Conservation (phyloP, 2,329 filamentous ascomycete species). For the Diaporthe aspalathi region DNA sequence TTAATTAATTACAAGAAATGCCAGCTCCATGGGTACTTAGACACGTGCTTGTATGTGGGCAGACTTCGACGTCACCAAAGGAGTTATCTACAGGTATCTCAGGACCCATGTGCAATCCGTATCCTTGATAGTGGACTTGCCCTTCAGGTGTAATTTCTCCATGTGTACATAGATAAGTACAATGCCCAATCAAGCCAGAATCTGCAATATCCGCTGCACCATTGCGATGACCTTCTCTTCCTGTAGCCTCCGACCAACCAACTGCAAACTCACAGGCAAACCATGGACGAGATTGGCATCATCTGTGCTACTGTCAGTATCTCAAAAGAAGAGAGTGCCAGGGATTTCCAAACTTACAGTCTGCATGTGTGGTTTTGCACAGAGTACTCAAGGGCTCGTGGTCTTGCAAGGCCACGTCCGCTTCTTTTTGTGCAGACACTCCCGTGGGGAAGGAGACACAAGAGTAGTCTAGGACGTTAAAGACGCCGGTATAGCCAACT, state of each 20-base stretch:
- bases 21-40: not conserved
- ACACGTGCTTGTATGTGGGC: not conserved
- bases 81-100: no score
- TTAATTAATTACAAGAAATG: not conserved
- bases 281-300: constrained; percentile 54
- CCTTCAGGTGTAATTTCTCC: no score
- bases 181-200: not conserved
- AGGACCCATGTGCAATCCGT: not conserved
- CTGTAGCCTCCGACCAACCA: constrained; percentile 56
- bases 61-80: not conserved
- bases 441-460: constrained; percentile 60
- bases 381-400: constrained; percentile 51
- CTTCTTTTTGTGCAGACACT: constrained; percentile 51
- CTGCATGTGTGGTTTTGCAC: constrained; percentile 53
- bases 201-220: constrained; percentile 43
- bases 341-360: constrained; percentile 53
- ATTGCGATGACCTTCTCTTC: constrained; percentile 55
- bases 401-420: constrained; percentile 49
- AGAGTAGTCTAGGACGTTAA: constrained; percentile 61
- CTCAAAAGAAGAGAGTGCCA: not conserved
- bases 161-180: no score
- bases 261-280: constrained; percentile 54
- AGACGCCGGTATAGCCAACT: constrained; percentile 63
- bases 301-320: constrained; percentile 46
- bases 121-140: no score